These are phyloP conservation scores for Aristolochia californica DNA, from an alignment of 164 flowering plant species.

Conservation along the genomic window DNA sequence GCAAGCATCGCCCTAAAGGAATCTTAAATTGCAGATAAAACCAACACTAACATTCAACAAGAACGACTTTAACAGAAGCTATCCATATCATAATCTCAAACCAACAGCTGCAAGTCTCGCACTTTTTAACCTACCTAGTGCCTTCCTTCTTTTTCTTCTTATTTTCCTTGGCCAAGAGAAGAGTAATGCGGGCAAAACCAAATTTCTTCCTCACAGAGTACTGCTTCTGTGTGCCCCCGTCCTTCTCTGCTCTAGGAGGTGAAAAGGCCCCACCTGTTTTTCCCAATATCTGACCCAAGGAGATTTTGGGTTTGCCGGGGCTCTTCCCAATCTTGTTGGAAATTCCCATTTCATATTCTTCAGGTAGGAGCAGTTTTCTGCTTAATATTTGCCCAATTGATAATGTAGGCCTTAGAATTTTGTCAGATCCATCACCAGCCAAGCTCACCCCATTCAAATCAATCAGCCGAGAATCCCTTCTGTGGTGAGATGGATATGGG, in stretches of 20 bases:
- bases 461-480: slow-evolving; percentile 39
- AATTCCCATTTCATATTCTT: slow-evolving; percentile 35
- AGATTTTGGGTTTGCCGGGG: slow-evolving; percentile 36
- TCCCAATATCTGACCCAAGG: slow-evolving; percentile 73
- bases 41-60: too few species aligned
- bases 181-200: slow-evolving; percentile 47
- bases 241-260: slow-evolving; percentile 23
- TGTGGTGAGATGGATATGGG: slow-evolving; percentile 32
- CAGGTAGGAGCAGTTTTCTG: slow-evolving; percentile 57
- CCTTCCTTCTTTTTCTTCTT: slow-evolving; percentile 40
- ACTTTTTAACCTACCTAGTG: too few species aligned
- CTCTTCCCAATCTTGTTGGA: slow-evolving; percentile 12
- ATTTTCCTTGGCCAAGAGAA: slow-evolving; percentile 37
- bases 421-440: slow-evolving; percentile 30
- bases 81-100: too few species aligned
- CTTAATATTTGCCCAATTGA: slow-evolving; percentile 91
- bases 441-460: slow-evolving; percentile 51
- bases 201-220: slow-evolving; percentile 63
- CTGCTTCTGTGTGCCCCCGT: slow-evolving; percentile 25
- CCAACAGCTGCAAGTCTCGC: too few species aligned
- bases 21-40: too few species aligned
- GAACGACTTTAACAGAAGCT: too few species aligned
- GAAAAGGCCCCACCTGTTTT: slow-evolving; percentile 25
- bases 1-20: too few species aligned
- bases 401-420: slow-evolving; percentile 50